phyloP scores from a whole-genome alignment of 2,329 filamentous ascomycete genomes.

The Colletotrichum sp. region DNA sequence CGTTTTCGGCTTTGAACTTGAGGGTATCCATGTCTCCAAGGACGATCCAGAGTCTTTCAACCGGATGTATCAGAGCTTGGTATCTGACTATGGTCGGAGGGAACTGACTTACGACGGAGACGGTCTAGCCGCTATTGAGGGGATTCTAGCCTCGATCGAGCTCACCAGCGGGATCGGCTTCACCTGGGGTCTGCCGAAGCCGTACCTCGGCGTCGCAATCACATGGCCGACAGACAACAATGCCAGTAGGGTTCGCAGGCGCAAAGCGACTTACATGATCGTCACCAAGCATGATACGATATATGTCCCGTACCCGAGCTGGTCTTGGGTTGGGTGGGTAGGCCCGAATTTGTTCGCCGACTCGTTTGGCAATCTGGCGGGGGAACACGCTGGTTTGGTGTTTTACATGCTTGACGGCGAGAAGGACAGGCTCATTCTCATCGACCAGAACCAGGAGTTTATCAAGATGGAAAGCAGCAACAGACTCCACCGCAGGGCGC shows the following conservation, averaged over 20 bases:
- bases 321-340: neutral
- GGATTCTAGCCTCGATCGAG: neutral
- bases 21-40: neutral
- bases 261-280: neutral
- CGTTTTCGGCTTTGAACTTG: accelerated
- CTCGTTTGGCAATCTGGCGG: neutral
- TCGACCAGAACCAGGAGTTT: neutral
- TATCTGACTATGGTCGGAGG: neutral
- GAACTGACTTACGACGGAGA: neutral
- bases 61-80: neutral
- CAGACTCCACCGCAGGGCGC: neutral
- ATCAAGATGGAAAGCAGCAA: neutral
- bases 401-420: neutral
- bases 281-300: neutral
- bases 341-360: neutral
- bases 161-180: neutral
- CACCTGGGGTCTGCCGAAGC: neutral
- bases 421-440: neutral
- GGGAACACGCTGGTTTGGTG: neutral
- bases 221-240: neutral
- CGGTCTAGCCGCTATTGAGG: neutral
- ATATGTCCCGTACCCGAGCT: neutral
- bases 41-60: neutral
- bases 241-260: neutral
- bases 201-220: neutral